phyloP scores from a whole-genome alignment of 192 early-diverging fungal genomes.

The Coemansia sp. region DNA sequence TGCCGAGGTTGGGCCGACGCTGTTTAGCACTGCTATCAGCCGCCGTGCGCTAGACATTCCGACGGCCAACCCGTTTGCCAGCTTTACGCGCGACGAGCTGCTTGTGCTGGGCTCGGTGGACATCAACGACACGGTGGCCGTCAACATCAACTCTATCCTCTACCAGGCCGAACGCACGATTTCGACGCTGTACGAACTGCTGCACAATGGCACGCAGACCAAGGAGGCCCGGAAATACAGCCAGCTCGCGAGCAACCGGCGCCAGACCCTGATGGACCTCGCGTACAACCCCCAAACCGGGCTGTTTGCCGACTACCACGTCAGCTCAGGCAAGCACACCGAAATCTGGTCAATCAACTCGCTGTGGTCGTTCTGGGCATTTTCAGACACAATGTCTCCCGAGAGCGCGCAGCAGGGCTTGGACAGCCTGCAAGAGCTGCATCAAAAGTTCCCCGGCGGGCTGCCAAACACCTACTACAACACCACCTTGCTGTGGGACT shows the following conservation, averaged over 20 bases:
- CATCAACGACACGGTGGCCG: conserved; percentile 58
- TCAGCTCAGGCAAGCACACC: conserved; percentile 33
- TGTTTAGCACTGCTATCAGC: conserved; percentile 17
- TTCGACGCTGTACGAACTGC: conserved; percentile 18
- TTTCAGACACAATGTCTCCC: conserved; percentile 21
- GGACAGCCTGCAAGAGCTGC: conserved; percentile 33
- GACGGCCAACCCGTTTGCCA: conserved; percentile 24
- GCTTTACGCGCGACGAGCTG: conserved; percentile 27
- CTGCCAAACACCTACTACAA: conserved; percentile 61
- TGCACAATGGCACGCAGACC: conserved; percentile 15
- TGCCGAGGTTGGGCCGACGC: conserved; percentile 14
- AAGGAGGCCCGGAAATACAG: conserved; percentile 16
- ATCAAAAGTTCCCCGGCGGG: conserved; percentile 56
- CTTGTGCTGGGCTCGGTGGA: conserved; percentile 50
- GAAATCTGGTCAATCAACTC: conserved; percentile 55
- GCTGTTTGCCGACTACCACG: conserved; percentile 60
- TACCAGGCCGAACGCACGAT: conserved; percentile 51
- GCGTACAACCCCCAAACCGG: conserved; percentile 53
- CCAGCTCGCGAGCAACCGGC: conserved; percentile 41
- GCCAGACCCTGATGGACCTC: conserved; percentile 53
- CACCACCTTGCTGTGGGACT: conserved; percentile 67
- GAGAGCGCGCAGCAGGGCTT: conserved; percentile 42
- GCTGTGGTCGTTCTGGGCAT: conserved; percentile 65
- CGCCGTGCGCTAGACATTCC: conserved; percentile 25
- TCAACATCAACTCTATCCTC: conserved; percentile 69